Evolutionary conservation across 2,329 filamentous ascomycete species (phyloP).

Genomic region (Botrytis medusae): DNA sequence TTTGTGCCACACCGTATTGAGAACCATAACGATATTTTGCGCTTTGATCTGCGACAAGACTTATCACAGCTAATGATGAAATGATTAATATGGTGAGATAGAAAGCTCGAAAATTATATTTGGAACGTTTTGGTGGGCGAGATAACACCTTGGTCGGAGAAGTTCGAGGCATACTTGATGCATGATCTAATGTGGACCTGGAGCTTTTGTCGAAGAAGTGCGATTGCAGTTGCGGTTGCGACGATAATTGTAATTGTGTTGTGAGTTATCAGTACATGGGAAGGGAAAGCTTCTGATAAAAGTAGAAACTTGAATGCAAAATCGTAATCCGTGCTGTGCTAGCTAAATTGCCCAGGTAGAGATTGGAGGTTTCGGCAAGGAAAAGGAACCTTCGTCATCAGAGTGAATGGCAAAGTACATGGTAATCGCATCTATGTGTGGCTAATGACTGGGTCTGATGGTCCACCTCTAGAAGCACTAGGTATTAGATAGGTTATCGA

Average conservation of each 20-base stretch:
- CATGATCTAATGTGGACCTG: conserved; percentile 29
- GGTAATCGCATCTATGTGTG: not conserved
- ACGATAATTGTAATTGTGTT: not conserved
- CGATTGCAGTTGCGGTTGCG: conserved; percentile 6
- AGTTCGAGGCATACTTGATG: conserved; percentile 32
- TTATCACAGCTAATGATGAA: conserved; percentile 36
- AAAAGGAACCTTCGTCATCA: conserved; percentile 5
- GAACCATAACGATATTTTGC: conserved; percentile 36
- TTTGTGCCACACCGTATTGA: conserved; percentile 35
- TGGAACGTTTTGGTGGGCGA: conserved; percentile 25
- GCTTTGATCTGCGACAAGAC: conserved; percentile 37
- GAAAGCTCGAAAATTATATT: conserved; percentile 39
- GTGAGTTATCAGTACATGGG: not conserved
- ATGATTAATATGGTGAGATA: conserved; percentile 39
- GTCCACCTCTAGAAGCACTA: not conserved
- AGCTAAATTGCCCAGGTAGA: not conserved
- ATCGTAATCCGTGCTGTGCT: not conserved
- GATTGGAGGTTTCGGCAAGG: not conserved
- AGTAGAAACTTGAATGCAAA: not conserved
- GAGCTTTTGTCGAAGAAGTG: not conserved
- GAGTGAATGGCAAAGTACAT: not conserved
- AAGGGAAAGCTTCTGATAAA: not conserved
- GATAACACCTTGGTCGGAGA: conserved; percentile 27
- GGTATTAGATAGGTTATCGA: conserved; percentile 6
- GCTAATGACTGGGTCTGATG: not conserved